Percentiles rank a stretch among this genome's conserved stretches.
Evolutionary conservation across 306 rosid species (phyloP).

Genomic region (Argentina anserina): DNA sequence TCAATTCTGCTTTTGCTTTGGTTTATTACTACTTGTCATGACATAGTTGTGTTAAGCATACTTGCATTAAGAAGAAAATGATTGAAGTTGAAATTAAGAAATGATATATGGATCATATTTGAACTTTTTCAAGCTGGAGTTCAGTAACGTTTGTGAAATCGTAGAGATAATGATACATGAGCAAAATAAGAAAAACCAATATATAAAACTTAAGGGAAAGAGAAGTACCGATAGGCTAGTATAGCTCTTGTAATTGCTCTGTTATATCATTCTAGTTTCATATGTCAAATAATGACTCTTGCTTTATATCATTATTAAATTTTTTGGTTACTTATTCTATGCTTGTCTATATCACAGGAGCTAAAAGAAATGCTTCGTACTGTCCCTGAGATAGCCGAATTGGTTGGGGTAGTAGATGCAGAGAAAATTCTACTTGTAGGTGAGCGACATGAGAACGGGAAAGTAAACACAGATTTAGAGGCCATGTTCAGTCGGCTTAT

Average conservation of each 20-base stretch:
- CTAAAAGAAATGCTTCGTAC: conserved; percentile 28
- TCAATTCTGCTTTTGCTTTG: not conserved
- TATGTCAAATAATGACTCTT: not conserved
- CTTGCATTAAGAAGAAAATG: not conserved
- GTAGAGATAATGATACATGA: not conserved
- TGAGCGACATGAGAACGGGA: conserved; percentile 24
- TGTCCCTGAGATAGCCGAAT: conserved; percentile 40
- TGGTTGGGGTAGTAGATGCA: conserved; percentile 26
- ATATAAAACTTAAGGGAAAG: too few relatives aligned
- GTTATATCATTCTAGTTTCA: too few relatives aligned
- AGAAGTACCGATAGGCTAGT: too few relatives aligned
- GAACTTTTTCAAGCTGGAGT: not conserved
- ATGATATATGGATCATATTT: not conserved
- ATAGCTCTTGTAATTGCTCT: too few relatives aligned
- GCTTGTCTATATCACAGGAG: conserved; percentile 19
- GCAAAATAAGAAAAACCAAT: not conserved
- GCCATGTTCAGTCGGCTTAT: conserved; percentile 31
- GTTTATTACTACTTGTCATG: not conserved
- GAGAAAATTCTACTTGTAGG: conserved; percentile 23
- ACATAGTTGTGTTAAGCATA: not conserved
- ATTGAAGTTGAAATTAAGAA: not conserved
- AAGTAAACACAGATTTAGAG: conserved; percentile 27
- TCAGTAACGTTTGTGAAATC: too few relatives aligned
- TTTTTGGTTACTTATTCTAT: not conserved
- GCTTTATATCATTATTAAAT: not conserved